Evolutionary conservation across 208 protist species (phyloP).

Genomic region (Blastocrithidia nonstop): DNA sequence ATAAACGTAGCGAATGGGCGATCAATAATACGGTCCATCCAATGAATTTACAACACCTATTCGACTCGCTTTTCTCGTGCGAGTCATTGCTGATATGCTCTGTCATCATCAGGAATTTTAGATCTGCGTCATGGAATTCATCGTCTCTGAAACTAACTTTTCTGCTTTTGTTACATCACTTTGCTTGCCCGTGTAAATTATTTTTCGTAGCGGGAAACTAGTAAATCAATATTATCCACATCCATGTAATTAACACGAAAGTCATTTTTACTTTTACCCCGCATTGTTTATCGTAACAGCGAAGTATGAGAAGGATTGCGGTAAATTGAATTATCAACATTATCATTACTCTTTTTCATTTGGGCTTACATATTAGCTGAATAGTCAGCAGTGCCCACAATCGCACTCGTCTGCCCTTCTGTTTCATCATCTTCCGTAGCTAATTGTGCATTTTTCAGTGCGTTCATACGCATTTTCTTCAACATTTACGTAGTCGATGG

Average conservation of each 20-base stretch:
- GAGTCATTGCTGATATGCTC: conserved; percentile 59
- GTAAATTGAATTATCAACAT: no score
- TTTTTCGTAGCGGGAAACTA: conserved; percentile 24
- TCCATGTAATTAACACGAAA: conserved; percentile 22
- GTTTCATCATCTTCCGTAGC: conserved; percentile 4
- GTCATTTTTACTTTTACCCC: conserved; percentile 29
- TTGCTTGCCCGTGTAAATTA: conserved; percentile 43
- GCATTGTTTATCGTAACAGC: no score
- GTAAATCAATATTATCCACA: conserved; percentile 43
- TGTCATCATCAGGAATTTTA: conserved; percentile 73
- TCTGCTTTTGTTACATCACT: conserved; percentile 19
- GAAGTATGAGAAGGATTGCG: no score
- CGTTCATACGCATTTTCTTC: conserved; percentile 5
- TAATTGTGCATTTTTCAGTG: conserved; percentile 1
- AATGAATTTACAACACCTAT: conserved; percentile 60
- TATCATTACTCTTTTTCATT: no score
- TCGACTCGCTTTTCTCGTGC: conserved; percentile 32
- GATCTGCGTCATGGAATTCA: conserved; percentile 11
- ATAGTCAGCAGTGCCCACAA: conserved; percentile 5
- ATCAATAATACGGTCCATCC: conserved; percentile 66
- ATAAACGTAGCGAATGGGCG: conserved; percentile 20
- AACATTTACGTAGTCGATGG: conserved; percentile 2
- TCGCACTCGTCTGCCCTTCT: conserved; percentile 3
- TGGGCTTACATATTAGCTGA: no score
- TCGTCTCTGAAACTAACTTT: no score